Conservation (phyloP, 805 yeast species). For the Metschnikowia santaceciliae region DNA sequence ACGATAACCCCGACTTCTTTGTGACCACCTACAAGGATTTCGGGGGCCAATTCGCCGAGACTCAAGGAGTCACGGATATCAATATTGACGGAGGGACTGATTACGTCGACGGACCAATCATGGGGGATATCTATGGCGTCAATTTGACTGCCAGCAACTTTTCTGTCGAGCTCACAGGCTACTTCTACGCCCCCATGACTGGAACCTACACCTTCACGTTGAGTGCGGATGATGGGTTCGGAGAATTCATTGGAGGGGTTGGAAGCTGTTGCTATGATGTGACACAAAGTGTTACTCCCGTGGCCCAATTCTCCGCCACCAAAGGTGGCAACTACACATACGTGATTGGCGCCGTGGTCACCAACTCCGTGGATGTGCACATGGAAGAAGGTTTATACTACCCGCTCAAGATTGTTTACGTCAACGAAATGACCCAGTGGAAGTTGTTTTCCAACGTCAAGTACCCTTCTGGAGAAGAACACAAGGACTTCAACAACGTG, state of each 20-base stretch:
- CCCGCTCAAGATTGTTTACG: constrained; percentile 9
- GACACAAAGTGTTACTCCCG: constrained; percentile 3
- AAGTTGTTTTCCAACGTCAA: constrained; percentile 2
- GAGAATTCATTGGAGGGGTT: constrained; percentile 8
- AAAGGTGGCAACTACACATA: constrained; percentile 2
- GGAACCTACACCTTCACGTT: constrained; percentile 10
- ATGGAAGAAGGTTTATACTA: constrained; percentile 8
- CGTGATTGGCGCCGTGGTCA: background rate
- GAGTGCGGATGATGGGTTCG: constrained; percentile 11
- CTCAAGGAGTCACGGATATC: background rate
- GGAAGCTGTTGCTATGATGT: constrained; percentile 11
- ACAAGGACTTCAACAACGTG: background rate
- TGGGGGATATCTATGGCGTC: constrained; percentile 2
- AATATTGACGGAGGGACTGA: background rate
- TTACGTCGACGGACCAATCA: background rate
- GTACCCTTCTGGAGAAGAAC: constrained; percentile 2
- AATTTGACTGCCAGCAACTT: constrained; percentile 3
- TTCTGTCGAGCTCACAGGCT: constrained; percentile 9
- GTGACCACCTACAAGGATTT: background rate
- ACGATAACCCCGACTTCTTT: background rate
- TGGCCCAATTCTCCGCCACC: background rate
- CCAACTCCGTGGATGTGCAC: constrained; percentile 2
- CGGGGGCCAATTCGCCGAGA: background rate
- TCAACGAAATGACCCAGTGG: constrained; percentile 8
- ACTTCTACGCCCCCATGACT: constrained; percentile 7